A percentile compares a stretch with the other conserved stretches of the same genome.
These are phyloP conservation scores for Cytospora schulzeri DNA, from an alignment of 2,329 filamentous ascomycete species.

Conservation along the genomic window DNA sequence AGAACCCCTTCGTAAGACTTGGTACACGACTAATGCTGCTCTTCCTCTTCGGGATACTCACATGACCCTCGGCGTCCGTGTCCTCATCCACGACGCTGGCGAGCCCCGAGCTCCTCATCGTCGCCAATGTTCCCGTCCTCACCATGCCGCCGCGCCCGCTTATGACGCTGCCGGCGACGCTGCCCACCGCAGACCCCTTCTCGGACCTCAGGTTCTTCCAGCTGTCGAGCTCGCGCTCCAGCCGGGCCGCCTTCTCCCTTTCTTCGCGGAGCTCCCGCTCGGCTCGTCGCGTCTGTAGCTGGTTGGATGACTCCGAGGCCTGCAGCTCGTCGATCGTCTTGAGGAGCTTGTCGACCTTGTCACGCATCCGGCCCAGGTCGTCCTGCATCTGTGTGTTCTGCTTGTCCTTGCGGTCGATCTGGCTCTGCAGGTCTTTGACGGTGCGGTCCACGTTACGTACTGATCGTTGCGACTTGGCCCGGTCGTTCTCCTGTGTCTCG, in stretches of 20 bases:
- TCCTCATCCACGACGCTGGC: constrained; percentile 40
- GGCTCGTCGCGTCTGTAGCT: constrained; percentile 79
- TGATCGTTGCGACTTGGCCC: constrained; percentile 79
- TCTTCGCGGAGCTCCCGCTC: constrained; percentile 91
- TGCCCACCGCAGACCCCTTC: constrained; percentile 44
- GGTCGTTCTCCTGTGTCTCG: constrained; percentile 78
- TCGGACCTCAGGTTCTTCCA: constrained; percentile 78
- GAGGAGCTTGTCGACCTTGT: constrained; percentile 88
- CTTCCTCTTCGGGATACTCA: constrained; percentile 66
- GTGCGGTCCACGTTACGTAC: constrained; percentile 91
- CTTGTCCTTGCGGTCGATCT: constrained; percentile 93
- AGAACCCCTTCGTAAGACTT: constrained; percentile 78
- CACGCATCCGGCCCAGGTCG: constrained; percentile 80
- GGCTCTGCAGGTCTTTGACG: constrained; percentile 88
- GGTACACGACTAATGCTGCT: constrained; percentile 64
- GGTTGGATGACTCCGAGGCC: constrained; percentile 77
- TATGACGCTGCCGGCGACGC: constrained; percentile 31
- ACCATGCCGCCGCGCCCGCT: constrained; percentile 34
- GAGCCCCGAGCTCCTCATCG: constrained; percentile 47
- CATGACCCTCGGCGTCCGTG: constrained; percentile 43
- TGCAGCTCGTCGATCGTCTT: constrained; percentile 93
- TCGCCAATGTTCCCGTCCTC: constrained; percentile 35
- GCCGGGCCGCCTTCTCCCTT: constrained; percentile 73
- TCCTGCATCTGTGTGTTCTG: constrained; percentile 78
- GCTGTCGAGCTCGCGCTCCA: constrained; percentile 87